Percentiles rank a stretch among this genome's conserved stretches.
phyloP scores from a whole-genome alignment of 176 grass and related monocot species.

The Tillandsia fasciculata region DNA sequence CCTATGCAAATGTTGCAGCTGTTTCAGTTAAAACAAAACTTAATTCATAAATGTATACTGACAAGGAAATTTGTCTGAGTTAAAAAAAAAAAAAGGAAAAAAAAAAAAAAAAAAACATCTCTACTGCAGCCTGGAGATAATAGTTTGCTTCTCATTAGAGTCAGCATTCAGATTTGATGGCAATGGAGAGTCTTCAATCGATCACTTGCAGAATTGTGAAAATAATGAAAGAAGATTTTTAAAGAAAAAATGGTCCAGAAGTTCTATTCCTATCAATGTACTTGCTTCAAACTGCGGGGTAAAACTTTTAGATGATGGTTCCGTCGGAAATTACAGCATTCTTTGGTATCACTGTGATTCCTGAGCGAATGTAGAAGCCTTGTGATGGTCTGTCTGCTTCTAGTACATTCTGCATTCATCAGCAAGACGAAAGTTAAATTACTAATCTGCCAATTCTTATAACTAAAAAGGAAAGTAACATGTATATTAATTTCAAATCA shows the following conservation, averaged over 20 bases:
- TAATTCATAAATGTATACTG: background rate
- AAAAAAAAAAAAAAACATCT: no score
- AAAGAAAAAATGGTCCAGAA: background rate
- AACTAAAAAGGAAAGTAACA: no score
- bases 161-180: background rate
- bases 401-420: background rate
- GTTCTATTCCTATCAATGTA: background rate
- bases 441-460: no score
- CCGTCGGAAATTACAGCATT: conserved; percentile 7
- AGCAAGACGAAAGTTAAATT: background rate
- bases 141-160: no score
- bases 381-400: conserved; percentile 13
- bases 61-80: background rate
- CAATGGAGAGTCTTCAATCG: background rate
- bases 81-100: no score
- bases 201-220: background rate
- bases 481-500: no score
- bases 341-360: conserved; percentile 6
- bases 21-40: background rate
- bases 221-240: background rate
- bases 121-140: no score
- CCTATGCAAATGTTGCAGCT: background rate
- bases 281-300: background rate
- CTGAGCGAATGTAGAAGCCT: conserved; percentile 12
- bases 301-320: background rate